These are phyloP conservation scores for Keithomyces neogunnii DNA, from an alignment of 2,329 filamentous ascomycete species.

Conservation along the genomic window DNA sequence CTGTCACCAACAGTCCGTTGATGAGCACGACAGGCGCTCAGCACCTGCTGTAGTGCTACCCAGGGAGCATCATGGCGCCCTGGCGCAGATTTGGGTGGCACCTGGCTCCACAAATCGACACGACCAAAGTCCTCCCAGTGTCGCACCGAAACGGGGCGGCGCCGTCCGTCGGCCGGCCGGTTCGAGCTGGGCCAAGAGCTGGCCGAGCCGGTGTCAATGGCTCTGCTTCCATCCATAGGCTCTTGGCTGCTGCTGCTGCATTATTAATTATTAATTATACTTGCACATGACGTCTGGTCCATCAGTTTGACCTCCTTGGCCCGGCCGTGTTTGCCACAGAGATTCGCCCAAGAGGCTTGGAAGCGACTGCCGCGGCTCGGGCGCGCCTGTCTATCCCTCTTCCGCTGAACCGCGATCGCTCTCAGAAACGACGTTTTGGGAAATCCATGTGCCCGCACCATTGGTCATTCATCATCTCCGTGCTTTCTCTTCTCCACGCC, in stretches of 20 bases:
- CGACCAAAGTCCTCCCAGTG: background rate
- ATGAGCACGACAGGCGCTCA: background rate
- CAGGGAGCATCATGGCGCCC: background rate
- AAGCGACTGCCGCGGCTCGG: too few relatives aligned
- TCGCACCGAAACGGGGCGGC: conserved; percentile 1
- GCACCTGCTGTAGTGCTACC: background rate
- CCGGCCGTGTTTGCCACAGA: too few relatives aligned
- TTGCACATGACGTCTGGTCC: too few relatives aligned
- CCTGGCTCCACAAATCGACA: background rate
- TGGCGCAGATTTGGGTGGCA: background rate
- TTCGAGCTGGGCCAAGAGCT: background rate
- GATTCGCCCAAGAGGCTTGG: too few relatives aligned
- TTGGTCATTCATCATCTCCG: background rate
- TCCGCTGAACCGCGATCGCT: background rate
- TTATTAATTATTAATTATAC: too few relatives aligned
- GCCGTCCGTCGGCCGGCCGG: conserved; percentile 1
- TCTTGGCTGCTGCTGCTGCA: too few relatives aligned
- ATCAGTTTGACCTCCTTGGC: too few relatives aligned
- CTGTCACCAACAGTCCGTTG: background rate
- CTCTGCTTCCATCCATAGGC: too few relatives aligned
- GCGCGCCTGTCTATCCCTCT: background rate
- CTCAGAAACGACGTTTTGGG: background rate
- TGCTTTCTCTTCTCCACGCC: background rate
- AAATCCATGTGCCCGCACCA: background rate
- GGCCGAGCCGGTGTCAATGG: too few relatives aligned